Percentiles rank a stretch among this genome's conserved stretches.
These are phyloP conservation scores for barrel medic (Medicago truncatula) DNA, from an alignment of 306 rosid species.

Conservation along the genomic window MtrunA17r5.0-ANR NC_053044.1:6353001-6353500, in stretches of 20 bases:
- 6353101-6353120: neutral
- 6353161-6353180: neutral
- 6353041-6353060: neutral
- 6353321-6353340: conserved; percentile 32
- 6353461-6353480: neutral
- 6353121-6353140: neutral
- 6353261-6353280: conserved; percentile 39
- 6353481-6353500: neutral
- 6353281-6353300: conserved; percentile 13
- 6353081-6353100: neutral
- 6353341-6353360: neutral
- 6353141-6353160: neutral
- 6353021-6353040: neutral
- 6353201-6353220: neutral
- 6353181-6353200: neutral
- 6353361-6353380: neutral
- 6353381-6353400: neutral
- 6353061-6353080: neutral
- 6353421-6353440: neutral
- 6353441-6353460: neutral
- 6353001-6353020: neutral
- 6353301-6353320: conserved; percentile 26
- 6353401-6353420: neutral
- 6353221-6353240: neutral
- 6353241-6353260: conserved; percentile 22